Percentiles rank a stretch among this genome's conserved stretches.
These are phyloP conservation scores for Silene coronaria DNA, from an alignment of 179 eudicot species.

Conservation along the genomic window DNA sequence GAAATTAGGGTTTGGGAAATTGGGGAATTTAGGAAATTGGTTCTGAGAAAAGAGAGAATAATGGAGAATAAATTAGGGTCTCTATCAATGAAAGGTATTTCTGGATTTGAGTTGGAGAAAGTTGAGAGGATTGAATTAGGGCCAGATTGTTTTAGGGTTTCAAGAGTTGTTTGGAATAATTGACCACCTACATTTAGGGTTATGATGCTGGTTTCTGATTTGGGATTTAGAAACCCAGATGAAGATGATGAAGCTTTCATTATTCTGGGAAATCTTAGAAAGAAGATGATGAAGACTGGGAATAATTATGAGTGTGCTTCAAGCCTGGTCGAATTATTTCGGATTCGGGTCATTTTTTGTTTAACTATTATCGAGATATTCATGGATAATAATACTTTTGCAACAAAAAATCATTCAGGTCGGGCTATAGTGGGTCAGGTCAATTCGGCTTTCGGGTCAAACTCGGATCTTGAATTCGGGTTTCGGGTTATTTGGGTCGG, in stretches of 20 bases:
- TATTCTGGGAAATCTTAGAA: neutral
- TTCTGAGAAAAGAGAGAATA: constrained; percentile 70
- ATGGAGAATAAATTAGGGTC: constrained; percentile 82
- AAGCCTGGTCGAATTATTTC: no score
- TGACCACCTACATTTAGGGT: constrained; percentile 88
- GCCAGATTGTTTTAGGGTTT: constrained; percentile 69
- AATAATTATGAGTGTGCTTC: no score
- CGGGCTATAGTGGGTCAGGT: no score
- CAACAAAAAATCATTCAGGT: no score
- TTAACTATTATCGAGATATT: no score
- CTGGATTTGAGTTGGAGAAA: constrained; percentile 20
- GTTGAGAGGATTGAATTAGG: constrained; percentile 57
- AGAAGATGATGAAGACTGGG: no score
- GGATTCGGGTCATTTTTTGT: no score
- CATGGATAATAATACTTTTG: no score
- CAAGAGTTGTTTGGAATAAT: constrained; percentile 72
- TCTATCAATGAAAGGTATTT: constrained; percentile 66
- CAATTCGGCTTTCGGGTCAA: no score
- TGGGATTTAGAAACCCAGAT: neutral
- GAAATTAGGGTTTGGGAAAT: constrained; percentile 55
- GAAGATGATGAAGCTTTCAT: constrained; percentile 1
- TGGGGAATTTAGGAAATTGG: constrained; percentile 51
- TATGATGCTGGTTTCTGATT: constrained; percentile 32
- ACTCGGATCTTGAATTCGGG: no score
- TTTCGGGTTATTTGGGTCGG: no score